Percentiles rank a stretch among this genome's conserved stretches.
These are phyloP conservation scores for Penicillium maclennaniae DNA, from an alignment of 495 filamentous ascomycete genomes.

Conservation along the genomic window DNA sequence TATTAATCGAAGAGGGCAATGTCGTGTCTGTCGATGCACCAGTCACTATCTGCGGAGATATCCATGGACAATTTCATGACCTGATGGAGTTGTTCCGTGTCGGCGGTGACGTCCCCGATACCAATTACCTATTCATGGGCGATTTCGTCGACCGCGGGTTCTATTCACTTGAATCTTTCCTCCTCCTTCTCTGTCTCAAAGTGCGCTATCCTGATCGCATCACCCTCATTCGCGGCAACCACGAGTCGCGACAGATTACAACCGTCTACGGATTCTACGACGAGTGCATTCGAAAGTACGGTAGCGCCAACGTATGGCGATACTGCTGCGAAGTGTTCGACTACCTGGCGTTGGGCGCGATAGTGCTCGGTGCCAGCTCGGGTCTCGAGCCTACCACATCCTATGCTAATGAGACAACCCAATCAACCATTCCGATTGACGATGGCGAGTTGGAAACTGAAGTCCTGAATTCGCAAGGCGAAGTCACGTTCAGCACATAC, in stretches of 20 bases:
- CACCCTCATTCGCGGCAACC: slow-evolving; percentile 93
- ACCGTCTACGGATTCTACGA: slow-evolving; percentile 99
- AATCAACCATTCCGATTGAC: slow-evolving; percentile 44
- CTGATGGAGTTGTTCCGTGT: slow-evolving; percentile 98
- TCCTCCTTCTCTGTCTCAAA: slow-evolving; percentile 91
- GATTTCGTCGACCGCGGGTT: slow-evolving; percentile 98
- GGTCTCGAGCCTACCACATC: slow-evolving; percentile 53
- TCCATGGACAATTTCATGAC: slow-evolving; percentile 98
- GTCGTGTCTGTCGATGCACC: slow-evolving; percentile 94
- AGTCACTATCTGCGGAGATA: slow-evolving; percentile 98
- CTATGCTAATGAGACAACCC: slow-evolving; percentile 41
- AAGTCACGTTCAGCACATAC: slow-evolving; percentile 69
- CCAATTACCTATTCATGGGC: slow-evolving; percentile 98
- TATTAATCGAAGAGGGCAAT: slow-evolving; percentile 96
- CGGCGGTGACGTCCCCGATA: slow-evolving; percentile 92
- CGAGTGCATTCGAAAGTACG: slow-evolving; percentile 95
- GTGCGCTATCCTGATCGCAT: slow-evolving; percentile 97
- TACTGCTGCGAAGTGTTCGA: slow-evolving; percentile 99
- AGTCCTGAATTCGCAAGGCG: slow-evolving; percentile 75
- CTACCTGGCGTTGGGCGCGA: slow-evolving; percentile 90
- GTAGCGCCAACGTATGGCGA: slow-evolving; percentile 94
- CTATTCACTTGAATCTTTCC: slow-evolving; percentile 95
- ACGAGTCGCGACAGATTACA: slow-evolving; percentile 96
- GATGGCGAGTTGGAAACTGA: slow-evolving; percentile 86
- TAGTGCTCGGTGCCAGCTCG: slow-evolving; percentile 85